Evolutionary conservation across 139 green algal genomes (phyloP).

Genomic region (Chlamydomonas incerta): DNA sequence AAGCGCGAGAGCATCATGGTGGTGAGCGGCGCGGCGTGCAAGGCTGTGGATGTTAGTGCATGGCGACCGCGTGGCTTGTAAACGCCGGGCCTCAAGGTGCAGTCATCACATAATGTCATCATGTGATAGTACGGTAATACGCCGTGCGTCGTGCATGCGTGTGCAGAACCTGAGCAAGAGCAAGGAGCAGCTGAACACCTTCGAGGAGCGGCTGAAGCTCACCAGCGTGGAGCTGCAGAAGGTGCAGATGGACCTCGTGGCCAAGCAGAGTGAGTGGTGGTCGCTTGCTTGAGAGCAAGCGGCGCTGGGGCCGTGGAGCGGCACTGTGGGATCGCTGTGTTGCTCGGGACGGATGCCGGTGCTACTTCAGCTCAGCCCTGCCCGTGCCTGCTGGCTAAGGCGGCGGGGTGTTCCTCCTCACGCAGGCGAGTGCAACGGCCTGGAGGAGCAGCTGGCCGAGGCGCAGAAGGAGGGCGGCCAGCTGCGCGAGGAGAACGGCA

Average conservation of each 20-base stretch:
- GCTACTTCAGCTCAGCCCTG: too few species aligned
- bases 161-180: constrained; percentile 74
- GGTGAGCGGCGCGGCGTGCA: constrained; percentile 9
- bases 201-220: constrained; percentile 63
- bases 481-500: constrained; percentile 1
- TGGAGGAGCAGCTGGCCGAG: constrained; percentile 43
- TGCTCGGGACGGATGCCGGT: too few species aligned
- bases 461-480: not conserved
- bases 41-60: not conserved
- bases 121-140: too few species aligned
- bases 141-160: too few species aligned
- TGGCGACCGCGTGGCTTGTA: not conserved
- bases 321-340: too few species aligned
- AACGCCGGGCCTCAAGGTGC: too few species aligned
- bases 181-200: constrained; percentile 59
- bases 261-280: constrained; percentile 50
- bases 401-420: too few species aligned
- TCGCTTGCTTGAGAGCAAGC: too few species aligned
- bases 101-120: too few species aligned
- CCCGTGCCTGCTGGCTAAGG: too few species aligned
- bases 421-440: constrained; percentile 25
- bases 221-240: constrained; percentile 57
- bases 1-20: constrained; percentile 88
- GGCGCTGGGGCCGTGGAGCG: too few species aligned
- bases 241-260: constrained; percentile 62